Base-by-base conservation (phyloP, 768 basidiomycete species). In the Rhodotorula babjevae region DNA sequence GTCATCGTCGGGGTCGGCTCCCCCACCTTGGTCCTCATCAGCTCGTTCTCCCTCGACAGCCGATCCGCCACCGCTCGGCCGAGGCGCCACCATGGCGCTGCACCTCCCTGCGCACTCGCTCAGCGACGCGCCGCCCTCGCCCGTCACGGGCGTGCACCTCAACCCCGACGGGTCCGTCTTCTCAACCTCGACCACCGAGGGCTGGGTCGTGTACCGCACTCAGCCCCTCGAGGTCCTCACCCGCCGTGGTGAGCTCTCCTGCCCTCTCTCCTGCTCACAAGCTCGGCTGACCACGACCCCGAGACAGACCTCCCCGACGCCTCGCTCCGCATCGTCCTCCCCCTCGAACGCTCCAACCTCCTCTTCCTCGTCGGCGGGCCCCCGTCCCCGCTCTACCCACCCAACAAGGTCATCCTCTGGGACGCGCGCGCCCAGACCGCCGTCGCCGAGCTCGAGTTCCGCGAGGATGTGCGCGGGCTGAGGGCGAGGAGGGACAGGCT, bases 371-470 rank as follows among this genome's bases (percentile, higher is more conserved):
- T 93, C 67, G 92, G 92, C 61, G 92, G 92, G 58, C 91, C 92
- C 52, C 86, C 88, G 66, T 92, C 90, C 80, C 92, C 92, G 44
- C 85, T 89, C 18, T 94, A 93, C 81, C 90, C 93, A 42, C 90
- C 89, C 42, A 94, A 94, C 82, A 94, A 95, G 83, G 90, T 94
- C 65, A 85, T 94, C 74, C 80, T 95, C 63, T 94, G 91, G 91
- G 90, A 94, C 81, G 92, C 92, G 81, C 85, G 52, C 50, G 57
- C 59, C 8, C 87, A 86, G n/a, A 83, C 83, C 71, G 90, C 93
- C 79, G 89, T 92, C 61, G 91, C 90, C 50, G 91, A 93, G 80
- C 85, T 94, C 70, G 92, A 93, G 82, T 94, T 95, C 79, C 85
- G 90, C 77, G 92, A 93, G 81, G 65, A 69, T 3, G 77, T 79